Evolutionary conservation across 2,329 filamentous ascomycete genomes (phyloP), one percentile per base, ranked within the genome.

Genomic region (Talaromyces albobiverticillius): DNA sequence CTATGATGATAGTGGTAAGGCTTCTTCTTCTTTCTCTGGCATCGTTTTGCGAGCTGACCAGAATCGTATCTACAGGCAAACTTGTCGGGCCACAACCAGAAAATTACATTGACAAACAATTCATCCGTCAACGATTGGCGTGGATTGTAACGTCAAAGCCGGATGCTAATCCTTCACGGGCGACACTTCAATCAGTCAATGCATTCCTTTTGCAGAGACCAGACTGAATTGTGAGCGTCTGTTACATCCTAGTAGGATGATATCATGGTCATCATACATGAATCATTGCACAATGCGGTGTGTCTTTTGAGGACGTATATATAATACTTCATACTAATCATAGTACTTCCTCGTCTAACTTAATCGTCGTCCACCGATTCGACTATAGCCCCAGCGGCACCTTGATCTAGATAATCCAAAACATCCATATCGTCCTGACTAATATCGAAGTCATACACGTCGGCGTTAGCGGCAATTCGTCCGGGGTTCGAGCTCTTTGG

Each of bases 111-210:
- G 86, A 84, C 67, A 97, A 99, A 72, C 77, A 79, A 8, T 78
- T 87, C 47, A 91, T 97, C 66, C 87, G 89, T 62, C 82, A 85
- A 61, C 82, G 86, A 50, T 77, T 97, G 29, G 87, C 88, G n/a
- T 88, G 86, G 77, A 89, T 97, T 62, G 89, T 93, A 70, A 87
- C 85, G 4, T 83, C 83, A 0, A 86, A 87, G 66, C 87, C 91
- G 1, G 85, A 88, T 61, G 88, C 87, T 2, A 95, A 95, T 66
- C 92, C 93, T 0, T 92, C 86, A 58, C 80, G 94, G 32, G 81
- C 89, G 20, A 96, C 92, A 0, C 74, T 97, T 34, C 92, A 96
- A 71, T 93, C 90, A 61, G 87, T 97, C 4, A 96, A 97, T 71
- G 89, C 89, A 53, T 95, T 90, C 64, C 73, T 97, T 49, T 93